Base-by-base conservation (phyloP, 352 stramenopile genomes). In the Phytophthora boehmeriae region DNA sequence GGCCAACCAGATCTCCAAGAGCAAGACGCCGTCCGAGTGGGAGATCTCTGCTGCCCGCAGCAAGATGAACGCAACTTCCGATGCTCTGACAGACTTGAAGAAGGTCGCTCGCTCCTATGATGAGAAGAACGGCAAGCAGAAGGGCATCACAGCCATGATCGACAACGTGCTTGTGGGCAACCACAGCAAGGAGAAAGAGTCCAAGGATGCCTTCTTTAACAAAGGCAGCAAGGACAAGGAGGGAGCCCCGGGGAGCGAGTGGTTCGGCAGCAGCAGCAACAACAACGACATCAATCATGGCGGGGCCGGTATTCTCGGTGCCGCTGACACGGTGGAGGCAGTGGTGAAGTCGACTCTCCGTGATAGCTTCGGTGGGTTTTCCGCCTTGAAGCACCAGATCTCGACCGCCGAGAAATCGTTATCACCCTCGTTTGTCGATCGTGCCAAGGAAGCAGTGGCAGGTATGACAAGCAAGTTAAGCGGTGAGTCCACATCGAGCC, bases 31-130 rank as follows among this genome's bases (percentile, higher is more conserved):
- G n/a, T 59, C 67, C n/a, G 52, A 61, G 43, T 75, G 62, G 46
- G 56, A 66, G 47, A 47, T 72, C 48, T 60, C 57, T 22, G 62
- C 62, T 2, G 67, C 63, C 30, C 67, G 57, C 34, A 68, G 58
- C 20, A 60, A 54, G 20, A 68, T 66, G 67, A 66, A 69, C 9
- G 47, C 50, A n/a, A 57, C 67, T 8, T 43, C 49, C 3, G 67
- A 75, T n/a, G 67, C 53, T 22, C 62, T 75, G 52, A 75, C 62
- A 16, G 62, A 66, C n/a, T 51, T 75, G 30, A 75, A 63, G 34
- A 63, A 63, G n/a, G 43, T 63, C 10, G 67, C 42, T 28, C 62
- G 62, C 32, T 43, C 67, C 8, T 75, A 66, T 20, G 67, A 75
- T 11, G 55, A 75, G 27, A 75, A 72, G 25, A 54, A 63, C 39